These are phyloP conservation scores for Neonectria magnoliae DNA, from an alignment of 2,329 filamentous ascomycete genomes.

Conservation along the genomic window DNA sequence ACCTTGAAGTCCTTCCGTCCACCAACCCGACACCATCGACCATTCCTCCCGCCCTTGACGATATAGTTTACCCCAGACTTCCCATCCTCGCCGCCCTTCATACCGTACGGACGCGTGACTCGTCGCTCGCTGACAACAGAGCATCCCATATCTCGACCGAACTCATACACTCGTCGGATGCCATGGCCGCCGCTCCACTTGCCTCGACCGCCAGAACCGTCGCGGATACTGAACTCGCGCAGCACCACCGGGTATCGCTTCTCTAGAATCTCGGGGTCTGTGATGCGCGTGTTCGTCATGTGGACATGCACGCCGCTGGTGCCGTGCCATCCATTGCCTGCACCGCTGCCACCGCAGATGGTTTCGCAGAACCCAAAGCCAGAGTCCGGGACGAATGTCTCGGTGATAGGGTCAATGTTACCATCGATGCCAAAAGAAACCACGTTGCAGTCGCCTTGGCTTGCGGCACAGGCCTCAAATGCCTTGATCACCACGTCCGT, in stretches of 20 bases:
- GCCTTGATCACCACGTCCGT: slow-evolving; percentile 65
- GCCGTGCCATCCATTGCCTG: slow-evolving; percentile 77
- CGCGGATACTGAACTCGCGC: slow-evolving; percentile 72
- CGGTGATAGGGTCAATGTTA: slow-evolving; percentile 49
- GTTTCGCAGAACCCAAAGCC: slow-evolving; percentile 92
- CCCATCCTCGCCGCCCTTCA: slow-evolving; percentile 19
- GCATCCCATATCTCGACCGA: slow-evolving; percentile 45
- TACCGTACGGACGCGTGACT: slow-evolving; percentile 12
- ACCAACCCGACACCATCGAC: slow-evolving; percentile 8
- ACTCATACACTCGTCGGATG: slow-evolving; percentile 80
- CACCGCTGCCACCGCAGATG: slow-evolving; percentile 80
- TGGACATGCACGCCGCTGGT: slow-evolving; percentile 80
- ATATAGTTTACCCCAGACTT: slow-evolving; percentile 13
- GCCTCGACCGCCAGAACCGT: slow-evolving; percentile 67
- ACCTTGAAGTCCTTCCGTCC: slow-evolving; percentile 15
- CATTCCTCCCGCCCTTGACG: not conserved
- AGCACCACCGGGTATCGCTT: slow-evolving; percentile 75
- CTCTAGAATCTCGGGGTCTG: slow-evolving; percentile 82
- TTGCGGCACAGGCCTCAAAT: slow-evolving; percentile 79
- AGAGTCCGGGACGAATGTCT: slow-evolving; percentile 48
- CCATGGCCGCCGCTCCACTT: slow-evolving; percentile 77
- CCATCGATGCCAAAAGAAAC: slow-evolving; percentile 84
- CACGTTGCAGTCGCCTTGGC: slow-evolving; percentile 83
- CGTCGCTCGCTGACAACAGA: slow-evolving; percentile 15
- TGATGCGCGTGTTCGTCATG: slow-evolving; percentile 88